phyloP scores from a whole-genome alignment of 805 yeast species.

The Hagleromyces aurorensis region DNA sequence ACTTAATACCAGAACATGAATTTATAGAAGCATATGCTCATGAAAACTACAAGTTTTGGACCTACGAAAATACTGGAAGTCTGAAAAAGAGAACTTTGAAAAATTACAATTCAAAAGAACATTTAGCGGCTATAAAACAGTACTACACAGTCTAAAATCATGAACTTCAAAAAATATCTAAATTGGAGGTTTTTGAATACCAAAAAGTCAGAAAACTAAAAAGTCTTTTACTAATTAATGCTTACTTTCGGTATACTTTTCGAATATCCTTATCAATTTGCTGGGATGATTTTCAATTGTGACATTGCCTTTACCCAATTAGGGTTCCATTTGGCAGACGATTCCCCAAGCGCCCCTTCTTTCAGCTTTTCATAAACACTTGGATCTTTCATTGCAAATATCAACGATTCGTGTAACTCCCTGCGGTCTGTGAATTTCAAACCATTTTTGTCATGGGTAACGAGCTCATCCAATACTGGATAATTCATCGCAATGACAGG shows the following conservation, averaged over 20 bases:
- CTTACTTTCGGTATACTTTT: too few relatives aligned
- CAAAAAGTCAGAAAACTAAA: too few relatives aligned
- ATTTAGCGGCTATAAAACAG: slow-evolving; percentile 3
- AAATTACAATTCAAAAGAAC: slow-evolving; percentile 23
- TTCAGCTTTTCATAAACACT: slow-evolving; percentile 37
- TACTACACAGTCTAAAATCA: slow-evolving; percentile 4
- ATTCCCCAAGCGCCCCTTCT: slow-evolving; percentile 67
- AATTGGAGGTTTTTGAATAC: too few relatives aligned
- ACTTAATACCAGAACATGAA: slow-evolving; percentile 46
- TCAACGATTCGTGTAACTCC: slow-evolving; percentile 40
- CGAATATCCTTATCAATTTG: too few relatives aligned
- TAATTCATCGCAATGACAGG: slow-evolving; percentile 80
- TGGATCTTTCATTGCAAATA: slow-evolving; percentile 29
- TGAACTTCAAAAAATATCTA: background rate
- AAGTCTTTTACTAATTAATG: too few relatives aligned
- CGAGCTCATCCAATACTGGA: slow-evolving; percentile 72
- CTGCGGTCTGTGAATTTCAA: slow-evolving; percentile 38
- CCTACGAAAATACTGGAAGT: slow-evolving; percentile 30
- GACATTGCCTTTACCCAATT: slow-evolving; percentile 51
- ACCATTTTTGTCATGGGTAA: slow-evolving; percentile 65
- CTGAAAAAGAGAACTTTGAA: slow-evolving; percentile 25
- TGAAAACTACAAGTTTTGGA: slow-evolving; percentile 46
- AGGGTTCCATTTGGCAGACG: slow-evolving; percentile 60
- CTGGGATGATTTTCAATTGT: slow-evolving; percentile 15
- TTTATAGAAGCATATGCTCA: slow-evolving; percentile 36